Percentiles rank a stretch among this genome's conserved stretches.
Evolutionary conservation across 768 basidiomycete genomes (phyloP).

Genomic region (Neoboletus magnificus): DNA sequence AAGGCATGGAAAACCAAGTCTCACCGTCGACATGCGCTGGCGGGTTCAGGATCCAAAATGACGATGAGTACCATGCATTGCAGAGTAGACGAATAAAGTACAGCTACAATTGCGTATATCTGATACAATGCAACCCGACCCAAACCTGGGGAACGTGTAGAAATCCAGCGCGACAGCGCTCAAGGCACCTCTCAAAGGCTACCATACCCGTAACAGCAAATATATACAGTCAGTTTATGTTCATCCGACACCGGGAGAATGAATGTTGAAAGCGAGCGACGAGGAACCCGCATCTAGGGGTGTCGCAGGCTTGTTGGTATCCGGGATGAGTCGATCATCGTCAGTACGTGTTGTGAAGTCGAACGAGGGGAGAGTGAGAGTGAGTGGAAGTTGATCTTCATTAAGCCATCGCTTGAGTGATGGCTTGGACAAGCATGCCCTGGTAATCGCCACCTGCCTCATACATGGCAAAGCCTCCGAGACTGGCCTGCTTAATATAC

Average conservation of each 20-base stretch:
- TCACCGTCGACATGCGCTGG: background rate
- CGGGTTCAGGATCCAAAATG: background rate
- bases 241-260: slow-evolving; percentile 18
- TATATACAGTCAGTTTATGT: background rate
- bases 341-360: background rate
- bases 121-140: background rate
- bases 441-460: slow-evolving; percentile 43
- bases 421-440: slow-evolving; percentile 34
- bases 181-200: slow-evolving; percentile 15
- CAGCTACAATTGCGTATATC: background rate
- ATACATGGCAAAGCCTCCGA: slow-evolving; percentile 46
- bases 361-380: slow-evolving; percentile 6
- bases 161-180: background rate
- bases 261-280: background rate
- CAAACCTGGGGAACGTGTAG: background rate
- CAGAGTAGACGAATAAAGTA: background rate
- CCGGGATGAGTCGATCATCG: slow-evolving; percentile 24
- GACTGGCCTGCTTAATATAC: slow-evolving; percentile 34
- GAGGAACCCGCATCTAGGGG: background rate
- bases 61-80: background rate
- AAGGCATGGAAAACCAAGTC: too few relatives aligned
- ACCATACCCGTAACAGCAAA: background rate
- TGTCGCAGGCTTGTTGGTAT: background rate
- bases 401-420: slow-evolving; percentile 27
- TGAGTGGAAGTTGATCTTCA: slow-evolving; percentile 5